These are phyloP conservation scores for Agaricus subrufescens DNA, from an alignment of 768 basidiomycete genomes.

Conservation along the genomic window DNA sequence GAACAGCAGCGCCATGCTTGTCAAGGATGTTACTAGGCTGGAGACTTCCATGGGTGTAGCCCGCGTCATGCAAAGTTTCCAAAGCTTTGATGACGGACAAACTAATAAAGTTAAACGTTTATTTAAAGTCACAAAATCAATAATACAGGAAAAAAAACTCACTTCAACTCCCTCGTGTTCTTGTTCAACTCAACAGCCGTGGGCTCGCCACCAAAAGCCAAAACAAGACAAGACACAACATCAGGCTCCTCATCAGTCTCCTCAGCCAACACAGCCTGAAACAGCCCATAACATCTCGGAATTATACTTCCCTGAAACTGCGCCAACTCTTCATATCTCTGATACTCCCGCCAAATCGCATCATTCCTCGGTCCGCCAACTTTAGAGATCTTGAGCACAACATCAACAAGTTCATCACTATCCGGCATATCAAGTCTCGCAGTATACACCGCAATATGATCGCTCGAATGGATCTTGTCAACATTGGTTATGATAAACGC, in stretches of 20 bases:
- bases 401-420: slow-evolving; percentile 3
- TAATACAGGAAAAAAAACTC: neutral
- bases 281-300: slow-evolving; percentile 9
- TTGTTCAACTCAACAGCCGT: slow-evolving; percentile 5
- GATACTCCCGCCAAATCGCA: slow-evolving; percentile 5
- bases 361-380: slow-evolving; percentile 4
- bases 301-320: slow-evolving; percentile 4
- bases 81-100: slow-evolving; percentile 7
- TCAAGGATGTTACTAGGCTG: slow-evolving; percentile 8
- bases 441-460: slow-evolving; percentile 3
- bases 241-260: neutral
- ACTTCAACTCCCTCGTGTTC: slow-evolving; percentile 9
- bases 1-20: slow-evolving; percentile 1
- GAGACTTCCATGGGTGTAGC: slow-evolving; percentile 5
- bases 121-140: no score
- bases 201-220: slow-evolving; percentile 2
- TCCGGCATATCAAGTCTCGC: slow-evolving; percentile 2
- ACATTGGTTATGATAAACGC: slow-evolving; percentile 7
- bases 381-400: slow-evolving; percentile 10
- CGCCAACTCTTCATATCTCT: slow-evolving; percentile 5
- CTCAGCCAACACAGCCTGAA: slow-evolving; percentile 5
- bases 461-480: slow-evolving; percentile 7
- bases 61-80: slow-evolving; percentile 7
- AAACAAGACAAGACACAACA: slow-evolving; percentile 7
- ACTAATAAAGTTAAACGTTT: neutral